Base-by-base conservation (phyloP, 2,329 filamentous ascomycete species). In the Mycocentrospora acerina region DNA sequence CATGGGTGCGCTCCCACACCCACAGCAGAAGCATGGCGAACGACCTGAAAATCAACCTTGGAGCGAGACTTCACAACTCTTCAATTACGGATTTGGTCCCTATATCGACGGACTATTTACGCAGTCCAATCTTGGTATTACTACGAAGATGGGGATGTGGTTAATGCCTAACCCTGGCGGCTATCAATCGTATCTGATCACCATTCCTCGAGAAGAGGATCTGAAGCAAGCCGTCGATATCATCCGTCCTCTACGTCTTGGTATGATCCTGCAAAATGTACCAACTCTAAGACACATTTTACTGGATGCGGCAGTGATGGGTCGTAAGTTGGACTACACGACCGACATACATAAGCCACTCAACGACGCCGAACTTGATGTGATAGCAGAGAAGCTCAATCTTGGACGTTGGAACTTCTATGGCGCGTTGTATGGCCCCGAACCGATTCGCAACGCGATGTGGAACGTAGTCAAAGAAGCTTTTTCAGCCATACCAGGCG, bases 101-200 rank as follows among this genome's bases (percentile, higher is more conserved):
- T 62, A 60, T 17, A 33, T 56, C 12, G 59, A 65, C 32, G 61
- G 61, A 4, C 66, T 78, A 19, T 78, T 78, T 45, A 70, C 68
- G 0, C 74, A 78, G 51, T 69, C 66, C 25, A 74, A 70, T 42
- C 62, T 76, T 8, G 75, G 75, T 22, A 73, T 78, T 24, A 69
- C 75, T 9, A 71, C 70, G 5, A 55, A 58, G 35, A 44, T 51
- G 37, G 51, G 44, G 13, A 37, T 53, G 27, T 46, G 67, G 61
- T 62, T 80, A 18, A 78, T 79, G 75, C 71, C 72, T 2, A 76
- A 76, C 30, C 75, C 75, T 0, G 73, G 71, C n/a, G 40, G 42
- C 14, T 46, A 42, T 40, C 48, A 49, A 27, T 32, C 45, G n/a
- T 68, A 68, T 30, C 37, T 69, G 17, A 64, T 70, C 46, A 76